A percentile compares a stretch with the other conserved stretches of the same genome.
phyloP scores from a whole-genome alignment of 23 red algal genomes.

The Cyanidioschyzon merolae region DNA sequence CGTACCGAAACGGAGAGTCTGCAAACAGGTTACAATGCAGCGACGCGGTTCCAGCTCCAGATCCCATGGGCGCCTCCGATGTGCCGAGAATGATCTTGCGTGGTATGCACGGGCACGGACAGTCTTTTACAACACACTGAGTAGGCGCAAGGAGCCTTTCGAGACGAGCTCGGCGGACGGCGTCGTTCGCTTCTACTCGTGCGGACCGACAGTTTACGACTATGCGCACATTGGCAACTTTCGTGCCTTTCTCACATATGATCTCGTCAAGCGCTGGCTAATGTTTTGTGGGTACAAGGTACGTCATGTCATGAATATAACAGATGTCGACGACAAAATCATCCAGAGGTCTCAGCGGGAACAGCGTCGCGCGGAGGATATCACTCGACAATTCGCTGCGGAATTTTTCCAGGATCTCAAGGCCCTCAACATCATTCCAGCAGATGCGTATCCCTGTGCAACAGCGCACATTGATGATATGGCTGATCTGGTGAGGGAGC shows the following conservation, averaged over 20 bases:
- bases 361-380: conserved; percentile 15
- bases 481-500: conserved; percentile 35
- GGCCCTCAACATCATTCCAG: conserved; percentile 85
- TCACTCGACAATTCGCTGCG: conserved; percentile 43
- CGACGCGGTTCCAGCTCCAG: no score
- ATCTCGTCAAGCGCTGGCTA: conserved; percentile 84
- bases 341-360: conserved; percentile 34
- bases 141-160: conserved; percentile 51
- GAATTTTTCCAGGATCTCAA: conserved; percentile 77
- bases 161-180: conserved; percentile 24
- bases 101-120: not conserved
- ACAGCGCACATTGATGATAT: conserved; percentile 85
- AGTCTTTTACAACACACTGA: conserved; percentile 71
- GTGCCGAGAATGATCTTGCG: no score
- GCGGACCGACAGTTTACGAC: conserved; percentile 98
- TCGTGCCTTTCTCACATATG: conserved; percentile 89
- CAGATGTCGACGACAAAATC: conserved; percentile 98
- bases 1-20: no score
- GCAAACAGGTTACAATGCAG: no score
- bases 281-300: conserved; percentile 43
- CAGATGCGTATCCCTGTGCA: conserved; percentile 73
- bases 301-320: conserved; percentile 88
- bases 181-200: conserved; percentile 83
- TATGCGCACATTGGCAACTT: conserved; percentile 96
- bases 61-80: no score